phyloP scores from a whole-genome alignment of 1,139 yeast genomes.

The Geotrichum carabidarum region DNA sequence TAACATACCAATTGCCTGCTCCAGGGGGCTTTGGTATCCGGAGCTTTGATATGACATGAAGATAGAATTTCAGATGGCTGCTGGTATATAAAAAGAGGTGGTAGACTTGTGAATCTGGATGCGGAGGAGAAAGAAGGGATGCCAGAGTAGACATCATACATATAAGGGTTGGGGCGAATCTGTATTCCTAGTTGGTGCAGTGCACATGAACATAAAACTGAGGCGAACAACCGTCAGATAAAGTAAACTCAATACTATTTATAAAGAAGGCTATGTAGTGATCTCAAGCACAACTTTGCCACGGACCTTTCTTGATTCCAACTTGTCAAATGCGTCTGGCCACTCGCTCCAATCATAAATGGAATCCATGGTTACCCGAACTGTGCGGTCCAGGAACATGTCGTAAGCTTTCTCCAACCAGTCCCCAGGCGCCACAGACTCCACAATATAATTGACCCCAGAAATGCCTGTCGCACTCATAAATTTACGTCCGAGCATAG shows the following conservation, averaged over 20 bases:
- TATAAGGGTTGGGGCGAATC: too few relatives aligned
- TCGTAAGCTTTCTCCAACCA: slow-evolving; percentile 35
- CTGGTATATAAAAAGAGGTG: too few relatives aligned
- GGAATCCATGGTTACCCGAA: slow-evolving; percentile 51
- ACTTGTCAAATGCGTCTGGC: slow-evolving; percentile 46
- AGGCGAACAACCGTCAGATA: too few relatives aligned
- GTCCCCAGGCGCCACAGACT: slow-evolving; percentile 24
- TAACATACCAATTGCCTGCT: slow-evolving; percentile 23
- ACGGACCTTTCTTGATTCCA: slow-evolving; percentile 47
- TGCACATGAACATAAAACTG: too few relatives aligned
- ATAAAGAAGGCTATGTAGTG: not conserved
- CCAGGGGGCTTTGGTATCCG: slow-evolving; percentile 17
- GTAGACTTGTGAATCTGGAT: too few relatives aligned
- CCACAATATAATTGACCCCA: slow-evolving; percentile 35
- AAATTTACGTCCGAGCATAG: slow-evolving; percentile 34
- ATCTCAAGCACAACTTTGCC: slow-evolving; percentile 53
- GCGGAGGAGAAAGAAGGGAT: too few relatives aligned
- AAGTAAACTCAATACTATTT: too few relatives aligned
- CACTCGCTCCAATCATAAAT: slow-evolving; percentile 48
- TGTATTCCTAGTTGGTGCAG: too few relatives aligned
- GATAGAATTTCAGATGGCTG: not conserved
- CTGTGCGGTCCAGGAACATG: slow-evolving; percentile 42
- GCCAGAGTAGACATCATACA: too few relatives aligned
- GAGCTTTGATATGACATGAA: slow-evolving; percentile 9
- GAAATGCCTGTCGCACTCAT: slow-evolving; percentile 28